A percentile compares a stretch with the other conserved stretches of the same genome.
Evolutionary conservation across 257 asterid genomes (phyloP).

Genomic region (Ilex asprella): DNA sequence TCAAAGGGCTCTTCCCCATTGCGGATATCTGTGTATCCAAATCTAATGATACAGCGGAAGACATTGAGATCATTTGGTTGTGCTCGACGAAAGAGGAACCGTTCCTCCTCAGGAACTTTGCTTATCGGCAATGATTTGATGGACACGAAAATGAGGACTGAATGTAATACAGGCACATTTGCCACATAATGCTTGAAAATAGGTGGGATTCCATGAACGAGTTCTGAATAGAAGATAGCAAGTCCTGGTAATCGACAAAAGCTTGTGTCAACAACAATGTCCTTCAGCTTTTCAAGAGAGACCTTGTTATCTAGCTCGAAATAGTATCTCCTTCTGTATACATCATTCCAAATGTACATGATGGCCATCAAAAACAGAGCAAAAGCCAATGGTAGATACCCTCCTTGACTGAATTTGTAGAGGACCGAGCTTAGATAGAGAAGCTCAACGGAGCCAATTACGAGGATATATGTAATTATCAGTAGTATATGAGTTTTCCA

Average conservation of each 20-base stretch:
- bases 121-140: slow-evolving; percentile 46
- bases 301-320: slow-evolving; percentile 47
- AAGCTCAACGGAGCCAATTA: slow-evolving; percentile 35
- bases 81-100: slow-evolving; percentile 48
- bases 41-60: slow-evolving; percentile 50
- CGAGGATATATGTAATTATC: slow-evolving; percentile 18
- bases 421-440: slow-evolving; percentile 41
- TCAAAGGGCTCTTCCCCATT: slow-evolving; percentile 38
- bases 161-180: slow-evolving; percentile 46
- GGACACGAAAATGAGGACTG: slow-evolving; percentile 44
- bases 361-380: slow-evolving; percentile 32
- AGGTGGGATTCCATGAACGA: slow-evolving; percentile 64
- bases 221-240: slow-evolving; percentile 52
- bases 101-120: slow-evolving; percentile 40
- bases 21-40: slow-evolving; percentile 46
- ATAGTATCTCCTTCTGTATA: slow-evolving; percentile 36
- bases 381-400: slow-evolving; percentile 45
- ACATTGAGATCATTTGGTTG: slow-evolving; percentile 33
- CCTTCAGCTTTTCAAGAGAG: slow-evolving; percentile 27
- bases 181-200: slow-evolving; percentile 51
- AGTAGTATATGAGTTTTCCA: slow-evolving; percentile 53
- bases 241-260: slow-evolving; percentile 37
- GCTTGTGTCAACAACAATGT: slow-evolving; percentile 10
- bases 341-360: slow-evolving; percentile 50
- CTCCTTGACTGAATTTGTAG: slow-evolving; percentile 50